A percentile compares a stretch with the other conserved stretches of the same genome.
Conservation (phyloP, 495 filamentous ascomycete species). For the Viridothelium virens region DNA sequence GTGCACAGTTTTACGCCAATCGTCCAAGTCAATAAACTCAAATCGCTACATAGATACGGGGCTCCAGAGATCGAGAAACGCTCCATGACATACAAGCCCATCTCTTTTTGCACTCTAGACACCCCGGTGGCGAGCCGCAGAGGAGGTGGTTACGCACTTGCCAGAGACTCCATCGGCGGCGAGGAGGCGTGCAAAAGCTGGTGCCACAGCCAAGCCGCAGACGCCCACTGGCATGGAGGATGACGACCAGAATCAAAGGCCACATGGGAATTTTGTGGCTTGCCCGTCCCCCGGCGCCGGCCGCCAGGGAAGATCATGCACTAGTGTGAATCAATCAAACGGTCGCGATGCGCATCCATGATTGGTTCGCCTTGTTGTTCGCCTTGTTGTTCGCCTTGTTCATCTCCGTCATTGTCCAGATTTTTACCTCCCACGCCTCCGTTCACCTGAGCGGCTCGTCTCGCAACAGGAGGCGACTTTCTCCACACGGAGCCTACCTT, state of each 20-base stretch:
- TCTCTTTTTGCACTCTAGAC: no score
- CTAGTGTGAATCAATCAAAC: conserved; percentile 12
- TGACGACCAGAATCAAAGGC: background rate
- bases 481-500: background rate
- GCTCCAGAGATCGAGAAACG: background rate
- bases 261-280: conserved; percentile 9
- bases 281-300: conserved; percentile 5
- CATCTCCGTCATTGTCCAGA: background rate
- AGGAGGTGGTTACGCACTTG: background rate
- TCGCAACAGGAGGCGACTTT: background rate
- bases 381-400: background rate
- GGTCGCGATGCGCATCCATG: background rate
- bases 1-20: background rate
- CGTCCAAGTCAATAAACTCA: background rate
- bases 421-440: background rate
- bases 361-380: conserved; percentile 8
- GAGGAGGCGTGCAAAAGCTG: background rate
- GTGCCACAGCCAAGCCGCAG: background rate
- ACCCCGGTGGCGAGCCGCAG: no score
- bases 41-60: background rate
- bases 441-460: conserved; percentile 11
- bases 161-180: background rate
- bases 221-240: background rate
- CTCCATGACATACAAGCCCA: background rate
- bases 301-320: conserved; percentile 12